A percentile compares a stretch with the other conserved stretches of the same genome.
Conservation (phyloP, 495 filamentous ascomycete species). For the Pseudomonodictys pantanalensis region DNA sequence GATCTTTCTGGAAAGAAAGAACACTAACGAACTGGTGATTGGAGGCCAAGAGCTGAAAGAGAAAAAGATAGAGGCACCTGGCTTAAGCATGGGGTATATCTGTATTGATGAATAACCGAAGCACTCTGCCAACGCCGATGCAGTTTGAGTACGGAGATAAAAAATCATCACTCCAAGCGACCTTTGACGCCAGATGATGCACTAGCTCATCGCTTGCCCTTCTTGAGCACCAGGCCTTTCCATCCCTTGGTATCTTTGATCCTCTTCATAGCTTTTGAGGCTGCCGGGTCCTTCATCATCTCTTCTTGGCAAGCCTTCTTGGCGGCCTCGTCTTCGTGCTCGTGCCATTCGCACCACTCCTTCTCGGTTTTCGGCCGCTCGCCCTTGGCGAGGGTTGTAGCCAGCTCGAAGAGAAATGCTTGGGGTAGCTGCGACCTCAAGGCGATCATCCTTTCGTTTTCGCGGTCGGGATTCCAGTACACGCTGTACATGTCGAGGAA, state of each 20-base stretch:
- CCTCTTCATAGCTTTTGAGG: slow-evolving; percentile 15
- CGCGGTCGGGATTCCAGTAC: slow-evolving; percentile 25
- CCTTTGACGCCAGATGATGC: not conserved
- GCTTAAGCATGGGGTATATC: not conserved
- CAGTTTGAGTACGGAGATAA: not conserved
- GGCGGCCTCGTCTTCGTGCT: slow-evolving; percentile 17
- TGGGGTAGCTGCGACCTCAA: slow-evolving; percentile 21
- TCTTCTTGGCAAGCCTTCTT: slow-evolving; percentile 21
- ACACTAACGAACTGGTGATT: no score
- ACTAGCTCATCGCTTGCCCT: slow-evolving; percentile 14
- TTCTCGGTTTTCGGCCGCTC: slow-evolving; percentile 21
- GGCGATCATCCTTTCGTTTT: slow-evolving; percentile 6
- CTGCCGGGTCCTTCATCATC: slow-evolving; percentile 17
- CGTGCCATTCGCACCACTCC: slow-evolving; percentile 27
- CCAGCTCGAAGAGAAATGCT: slow-evolving; percentile 20
- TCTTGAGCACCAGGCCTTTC: slow-evolving; percentile 26
- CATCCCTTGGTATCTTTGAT: slow-evolving; percentile 21
- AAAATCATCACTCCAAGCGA: not conserved
- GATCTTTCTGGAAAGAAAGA: no score
- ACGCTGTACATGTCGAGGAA: slow-evolving; percentile 27
- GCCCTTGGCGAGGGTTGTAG: slow-evolving; percentile 7
- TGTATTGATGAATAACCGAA: no score
- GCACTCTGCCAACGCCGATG: not conserved
- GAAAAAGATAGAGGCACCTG: not conserved
- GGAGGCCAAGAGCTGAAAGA: not conserved